Evolutionary conservation across 768 basidiomycete species (phyloP), one percentile per base, ranked within the genome.

Genomic region (Saitozyma sp.): DNA sequence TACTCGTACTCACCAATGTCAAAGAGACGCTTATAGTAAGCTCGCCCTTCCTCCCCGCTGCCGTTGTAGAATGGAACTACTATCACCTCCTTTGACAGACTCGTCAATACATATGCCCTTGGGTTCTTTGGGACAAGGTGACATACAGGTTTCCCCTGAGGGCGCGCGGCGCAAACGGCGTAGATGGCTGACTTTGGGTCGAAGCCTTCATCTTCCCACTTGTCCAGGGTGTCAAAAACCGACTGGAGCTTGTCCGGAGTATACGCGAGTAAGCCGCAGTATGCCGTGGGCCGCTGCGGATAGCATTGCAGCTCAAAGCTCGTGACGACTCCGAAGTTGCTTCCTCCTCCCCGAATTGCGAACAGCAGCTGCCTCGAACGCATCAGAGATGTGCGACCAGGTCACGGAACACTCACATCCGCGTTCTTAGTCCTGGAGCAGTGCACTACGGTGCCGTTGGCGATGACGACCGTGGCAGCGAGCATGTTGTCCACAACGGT

Each of bases 311-410:
- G 40, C 5, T 29, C 80, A 60, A 86, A 86, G 62, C 85, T 82
- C 42, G 68, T 58, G 58, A 84, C 83, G 19, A 86, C 82, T 16
- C 75, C 75, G 57, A 77, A 76, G 62, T 76, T 76, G 29, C 50
- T 56, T 37, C 63, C 75, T 43, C 73, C 74, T 45, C 75, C 75
- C 9, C 71, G 66, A 48, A 75, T 70, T 11, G 58, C 75, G 63
- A 66, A 69, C 58, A 75, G 69, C 16, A 77, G 62, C 58, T 75
- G 66, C 9, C 10, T 9, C 51, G 20, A 52, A 10, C 11, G 16
- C 9, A n/a, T 19, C 39, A 8, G 16, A n/a, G 5, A 16, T 9
- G n/a, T 46, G 45, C n/a, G 11, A n/a, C 45, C n/a, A 10, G n/a
- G 45, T 46, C 10, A 46, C 11, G n/a, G n/a, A n/a, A n/a, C 10